Conservation (phyloP, 495 filamentous ascomycete genomes). For the Xylaria acuta region DNA sequence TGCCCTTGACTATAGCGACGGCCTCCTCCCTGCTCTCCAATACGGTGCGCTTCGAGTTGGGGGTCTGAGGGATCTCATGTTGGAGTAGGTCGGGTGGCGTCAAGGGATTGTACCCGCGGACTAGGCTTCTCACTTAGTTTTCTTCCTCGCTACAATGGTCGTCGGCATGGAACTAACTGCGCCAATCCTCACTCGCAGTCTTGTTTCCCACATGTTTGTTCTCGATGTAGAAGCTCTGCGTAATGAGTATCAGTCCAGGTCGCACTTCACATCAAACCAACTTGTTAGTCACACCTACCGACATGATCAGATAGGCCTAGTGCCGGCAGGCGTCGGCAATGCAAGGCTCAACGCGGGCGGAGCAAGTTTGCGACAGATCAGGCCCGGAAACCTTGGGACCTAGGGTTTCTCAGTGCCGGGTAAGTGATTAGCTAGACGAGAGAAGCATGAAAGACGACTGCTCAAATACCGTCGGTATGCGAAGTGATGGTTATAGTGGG, state of each 20-base stretch:
- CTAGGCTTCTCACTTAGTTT: conserved; percentile 53
- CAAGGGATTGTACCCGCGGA: conserved; percentile 90
- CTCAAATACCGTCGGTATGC: not conserved
- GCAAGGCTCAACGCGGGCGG: not conserved
- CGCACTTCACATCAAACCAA: not conserved
- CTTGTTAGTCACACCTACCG: conserved; percentile 34
- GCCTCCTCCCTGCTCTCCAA: conserved; percentile 81
- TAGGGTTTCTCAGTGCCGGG: not conserved
- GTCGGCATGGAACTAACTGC: conserved; percentile 64
- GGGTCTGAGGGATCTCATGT: conserved; percentile 86
- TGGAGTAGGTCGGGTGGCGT: conserved; percentile 94
- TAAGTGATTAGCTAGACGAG: conserved; percentile 19
- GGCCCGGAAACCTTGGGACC: not conserved
- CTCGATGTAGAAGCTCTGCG: conserved; percentile 77
- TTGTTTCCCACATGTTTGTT: conserved; percentile 90
- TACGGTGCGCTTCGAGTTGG: conserved; percentile 79
- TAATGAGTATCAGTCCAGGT: conserved; percentile 28
- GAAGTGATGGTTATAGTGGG: not conserved
- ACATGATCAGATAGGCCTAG: conserved; percentile 32
- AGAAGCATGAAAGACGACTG: not conserved
- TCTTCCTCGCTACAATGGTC: not conserved
- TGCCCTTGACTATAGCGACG: conserved; percentile 78
- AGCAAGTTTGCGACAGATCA: not conserved
- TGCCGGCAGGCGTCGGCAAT: not conserved
- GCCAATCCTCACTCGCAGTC: conserved; percentile 82